Evolutionary conservation across 345 rosid genomes (phyloP), one percentile per base, ranked within the genome.

Genomic region (Aquilaria sinensis): DNA sequence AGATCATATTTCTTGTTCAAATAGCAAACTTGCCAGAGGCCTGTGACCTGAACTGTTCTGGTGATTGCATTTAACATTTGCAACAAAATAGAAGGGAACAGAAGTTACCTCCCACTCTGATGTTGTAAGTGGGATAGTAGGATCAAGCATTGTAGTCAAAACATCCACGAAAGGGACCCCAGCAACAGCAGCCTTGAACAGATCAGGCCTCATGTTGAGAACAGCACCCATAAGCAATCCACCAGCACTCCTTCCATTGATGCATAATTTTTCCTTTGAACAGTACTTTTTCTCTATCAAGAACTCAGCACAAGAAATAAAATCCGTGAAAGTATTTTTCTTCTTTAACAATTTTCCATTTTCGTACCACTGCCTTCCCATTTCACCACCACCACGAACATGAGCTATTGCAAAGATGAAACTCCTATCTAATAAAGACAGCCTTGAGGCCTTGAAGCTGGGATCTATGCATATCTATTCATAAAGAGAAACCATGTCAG

Each of bases 361-460:
- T 77, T 94, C 99, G 61, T 94, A 90, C 99, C 99, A 94, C 70
- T 73, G 88, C 72, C 99, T 88, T 67, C 99, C 97, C 90, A 94
- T 85, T 78, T 90, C 99, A 62, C 96, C 97, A 65, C 99, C 99
- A 8, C 99, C 97, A 58, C 99, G 97, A 72, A 93, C 67, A 65
- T 93, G 98, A 68, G 99, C 97, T 23, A 90, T 85, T 34, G 80
- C 96, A 75, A 9, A 90, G 33, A 88, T 76, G 64, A 94, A 86
- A 57, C 99, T 97, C 57, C 99, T 94, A 77, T 90, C 97, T 71
- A 90, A 77, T 47, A 94, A 62, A 68, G 99, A 88, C 43, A 94
- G 68, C 74, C 91, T 89, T 61, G 96, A 78, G 29, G 83, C 68
- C 70, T 76, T 83, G 78, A 94, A 94, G 68, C 57, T 34, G 8